A percentile compares a stretch with the other conserved stretches of the same genome.
These are phyloP conservation scores for Pythium phragmitis DNA, from an alignment of 352 stramenopile species.

Conservation along the genomic window DNA sequence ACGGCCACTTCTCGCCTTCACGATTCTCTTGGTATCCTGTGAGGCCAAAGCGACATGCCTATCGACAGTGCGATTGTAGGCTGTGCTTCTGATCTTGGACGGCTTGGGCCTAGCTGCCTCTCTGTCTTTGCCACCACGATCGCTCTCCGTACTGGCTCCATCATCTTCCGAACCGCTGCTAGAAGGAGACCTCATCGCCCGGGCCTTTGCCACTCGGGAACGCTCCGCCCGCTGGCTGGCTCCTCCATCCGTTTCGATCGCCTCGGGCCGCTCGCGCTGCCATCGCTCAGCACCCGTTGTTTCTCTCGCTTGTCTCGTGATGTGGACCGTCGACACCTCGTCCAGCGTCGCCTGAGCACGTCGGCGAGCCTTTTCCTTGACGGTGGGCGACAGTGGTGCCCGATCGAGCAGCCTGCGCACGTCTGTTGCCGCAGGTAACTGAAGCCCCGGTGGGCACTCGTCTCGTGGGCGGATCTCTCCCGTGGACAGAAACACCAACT, in stretches of 20 bases:
- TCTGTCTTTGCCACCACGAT: neutral
- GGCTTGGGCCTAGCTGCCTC: neutral
- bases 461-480: conserved; percentile 61
- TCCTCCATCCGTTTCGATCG: conserved; percentile 6
- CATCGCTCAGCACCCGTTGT: neutral
- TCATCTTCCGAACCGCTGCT: neutral
- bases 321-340: conserved; percentile 13
- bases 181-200: too few relatives aligned
- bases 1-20: neutral
- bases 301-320: conserved; percentile 9
- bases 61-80: neutral
- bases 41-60: neutral
- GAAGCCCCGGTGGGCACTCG: conserved; percentile 49
- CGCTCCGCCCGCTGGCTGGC: neutral
- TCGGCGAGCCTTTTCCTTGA: neutral
- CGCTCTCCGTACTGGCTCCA: neutral
- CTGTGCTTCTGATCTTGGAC: neutral
- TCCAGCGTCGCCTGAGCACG: neutral
- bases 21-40: neutral
- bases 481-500: conserved; percentile 59
- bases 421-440: conserved; percentile 29
- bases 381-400: neutral
- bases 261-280: neutral
- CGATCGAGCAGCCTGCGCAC: conserved; percentile 9
- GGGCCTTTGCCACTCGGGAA: neutral